phyloP scores from a whole-genome alignment of 371 early-diverging fungal genomes.

The Parasitella parasitica region DNA sequence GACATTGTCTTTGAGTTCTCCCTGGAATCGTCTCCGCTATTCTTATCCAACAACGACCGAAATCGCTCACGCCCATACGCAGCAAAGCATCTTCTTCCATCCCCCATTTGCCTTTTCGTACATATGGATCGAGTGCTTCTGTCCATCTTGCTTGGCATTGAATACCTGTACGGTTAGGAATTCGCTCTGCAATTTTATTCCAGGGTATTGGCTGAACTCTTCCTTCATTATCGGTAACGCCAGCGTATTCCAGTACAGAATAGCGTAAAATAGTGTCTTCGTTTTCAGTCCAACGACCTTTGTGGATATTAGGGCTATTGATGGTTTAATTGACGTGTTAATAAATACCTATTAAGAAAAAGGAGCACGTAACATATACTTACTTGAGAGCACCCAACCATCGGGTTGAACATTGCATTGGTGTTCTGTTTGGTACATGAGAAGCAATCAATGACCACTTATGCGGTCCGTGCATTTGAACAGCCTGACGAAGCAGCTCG shows the following conservation, averaged over 20 bases:
- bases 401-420: slow-evolving; percentile 71
- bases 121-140: slow-evolving; percentile 71
- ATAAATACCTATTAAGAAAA: no score
- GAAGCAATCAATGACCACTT: slow-evolving; percentile 70
- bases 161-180: slow-evolving; percentile 65
- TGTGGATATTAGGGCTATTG: slow-evolving; percentile 57
- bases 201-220: slow-evolving; percentile 59
- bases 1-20: slow-evolving; percentile 73
- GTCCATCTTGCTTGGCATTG: slow-evolving; percentile 79
- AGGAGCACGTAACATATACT: background rate
- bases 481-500: slow-evolving; percentile 43
- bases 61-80: slow-evolving; percentile 46
- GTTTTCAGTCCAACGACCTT: slow-evolving; percentile 69
- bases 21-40: slow-evolving; percentile 68
- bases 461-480: slow-evolving; percentile 49
- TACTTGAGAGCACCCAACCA: slow-evolving; percentile 67
- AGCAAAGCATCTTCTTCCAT: slow-evolving; percentile 62
- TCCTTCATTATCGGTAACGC: slow-evolving; percentile 47
- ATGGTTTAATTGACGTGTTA: no score
- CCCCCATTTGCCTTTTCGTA: slow-evolving; percentile 70
- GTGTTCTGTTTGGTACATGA: slow-evolving; percentile 61
- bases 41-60: slow-evolving; percentile 72
- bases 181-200: slow-evolving; percentile 55
- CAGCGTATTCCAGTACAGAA: slow-evolving; percentile 51
- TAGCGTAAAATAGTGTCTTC: slow-evolving; percentile 53